These are phyloP conservation scores for Cytospora piceae DNA, from an alignment of 2,329 filamentous ascomycete genomes.

Conservation along the genomic window DNA sequence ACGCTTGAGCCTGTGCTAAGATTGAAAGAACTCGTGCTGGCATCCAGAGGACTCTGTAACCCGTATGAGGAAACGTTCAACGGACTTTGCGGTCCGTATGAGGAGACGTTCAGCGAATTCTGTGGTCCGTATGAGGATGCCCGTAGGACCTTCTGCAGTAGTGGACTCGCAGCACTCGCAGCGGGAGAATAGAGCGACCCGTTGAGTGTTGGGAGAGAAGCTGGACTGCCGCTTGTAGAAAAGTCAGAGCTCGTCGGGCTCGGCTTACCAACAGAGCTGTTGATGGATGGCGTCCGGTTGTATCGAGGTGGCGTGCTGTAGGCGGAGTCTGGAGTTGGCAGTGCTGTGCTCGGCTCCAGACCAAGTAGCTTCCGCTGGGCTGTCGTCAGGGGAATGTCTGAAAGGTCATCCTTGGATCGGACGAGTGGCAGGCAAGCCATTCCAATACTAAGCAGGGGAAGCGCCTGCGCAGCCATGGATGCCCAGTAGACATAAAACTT, in stretches of 20 bases:
- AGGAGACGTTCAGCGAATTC: conserved; percentile 53
- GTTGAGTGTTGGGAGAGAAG: conserved; percentile 36
- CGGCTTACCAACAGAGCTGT: conserved; percentile 63
- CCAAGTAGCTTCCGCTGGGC: conserved; percentile 84
- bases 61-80: conserved; percentile 55
- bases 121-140: conserved; percentile 63
- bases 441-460: conserved; percentile 72
- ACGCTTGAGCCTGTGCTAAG: conserved; percentile 54
- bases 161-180: conserved; percentile 52
- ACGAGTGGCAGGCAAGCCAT: conserved; percentile 74
- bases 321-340: conserved; percentile 69
- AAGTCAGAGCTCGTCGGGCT: conserved; percentile 63
- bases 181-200: conserved; percentile 52
- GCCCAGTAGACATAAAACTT: conserved; percentile 47
- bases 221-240: conserved; percentile 52
- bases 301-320: conserved; percentile 90
- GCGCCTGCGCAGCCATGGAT: conserved; percentile 53
- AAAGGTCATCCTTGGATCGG: conserved; percentile 73
- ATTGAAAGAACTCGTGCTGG: conserved; percentile 50
- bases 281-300: conserved; percentile 70
- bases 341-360: conserved; percentile 66
- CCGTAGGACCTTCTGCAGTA: conserved; percentile 71
- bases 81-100: conserved; percentile 57
- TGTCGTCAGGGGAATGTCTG: conserved; percentile 90
- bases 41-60: conserved; percentile 56